These are phyloP conservation scores for Psilocybe tampanensis DNA, from an alignment of 768 basidiomycete genomes.

Conservation along the genomic window DNA sequence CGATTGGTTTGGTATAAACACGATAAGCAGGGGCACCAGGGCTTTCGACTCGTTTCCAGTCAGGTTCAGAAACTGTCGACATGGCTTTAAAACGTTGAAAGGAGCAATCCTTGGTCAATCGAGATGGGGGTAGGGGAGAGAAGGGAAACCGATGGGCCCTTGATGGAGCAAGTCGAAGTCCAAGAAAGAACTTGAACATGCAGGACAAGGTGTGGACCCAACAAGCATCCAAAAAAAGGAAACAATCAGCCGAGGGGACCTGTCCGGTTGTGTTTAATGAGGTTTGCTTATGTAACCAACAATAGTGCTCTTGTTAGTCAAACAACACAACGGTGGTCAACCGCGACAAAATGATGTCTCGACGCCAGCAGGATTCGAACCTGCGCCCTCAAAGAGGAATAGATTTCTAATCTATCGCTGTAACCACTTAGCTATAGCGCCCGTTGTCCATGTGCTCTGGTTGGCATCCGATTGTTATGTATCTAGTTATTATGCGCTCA, in stretches of 20 bases:
- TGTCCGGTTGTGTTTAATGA: slow-evolving; percentile 3
- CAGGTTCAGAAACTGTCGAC: slow-evolving; percentile 16
- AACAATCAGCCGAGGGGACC: slow-evolving; percentile 16
- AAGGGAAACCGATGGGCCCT: neutral
- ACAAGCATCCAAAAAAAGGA: slow-evolving; percentile 5
- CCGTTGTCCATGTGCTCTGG: too few relatives aligned
- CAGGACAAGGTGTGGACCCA: slow-evolving; percentile 11
- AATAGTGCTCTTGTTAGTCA: too few relatives aligned
- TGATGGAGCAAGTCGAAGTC: slow-evolving; percentile 13
- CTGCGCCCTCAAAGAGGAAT: slow-evolving; percentile 71
- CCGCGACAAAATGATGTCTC: slow-evolving; percentile 12
- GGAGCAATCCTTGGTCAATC: neutral
- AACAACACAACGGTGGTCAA: too few relatives aligned
- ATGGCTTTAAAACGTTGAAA: slow-evolving; percentile 10
- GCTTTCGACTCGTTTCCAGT: slow-evolving; percentile 24
- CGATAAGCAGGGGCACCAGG: slow-evolving; percentile 20
- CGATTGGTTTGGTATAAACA: slow-evolving; percentile 41
- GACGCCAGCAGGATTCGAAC: slow-evolving; percentile 72
- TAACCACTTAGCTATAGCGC: slow-evolving; percentile 75
- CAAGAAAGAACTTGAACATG: slow-evolving; percentile 20
- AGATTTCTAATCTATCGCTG: slow-evolving; percentile 76
- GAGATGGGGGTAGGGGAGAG: neutral
- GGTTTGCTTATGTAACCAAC: too few relatives aligned
- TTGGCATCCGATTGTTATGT: too few relatives aligned
- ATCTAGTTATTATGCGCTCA: too few relatives aligned